A percentile compares a stretch with the other conserved stretches of the same genome.
phyloP scores from a whole-genome alignment of 441 rosid genomes.

The Omphalea diandra region DNA sequence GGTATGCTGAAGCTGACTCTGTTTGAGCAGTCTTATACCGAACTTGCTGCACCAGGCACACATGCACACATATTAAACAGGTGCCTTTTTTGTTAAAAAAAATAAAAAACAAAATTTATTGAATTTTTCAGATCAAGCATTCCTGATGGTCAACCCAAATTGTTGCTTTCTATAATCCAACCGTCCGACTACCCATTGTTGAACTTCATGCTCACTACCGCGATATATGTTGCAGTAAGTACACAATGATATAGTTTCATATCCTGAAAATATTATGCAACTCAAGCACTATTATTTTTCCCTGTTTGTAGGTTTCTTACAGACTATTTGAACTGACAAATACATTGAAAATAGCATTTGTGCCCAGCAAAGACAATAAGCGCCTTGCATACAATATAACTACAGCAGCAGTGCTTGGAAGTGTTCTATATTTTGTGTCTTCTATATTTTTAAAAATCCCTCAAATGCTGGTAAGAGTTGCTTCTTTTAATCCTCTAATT shows the following conservation, averaged over 20 bases:
- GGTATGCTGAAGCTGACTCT: constrained; percentile 43
- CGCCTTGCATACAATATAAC: constrained; percentile 64
- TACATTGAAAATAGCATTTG: constrained; percentile 62
- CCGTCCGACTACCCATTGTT: constrained; percentile 70
- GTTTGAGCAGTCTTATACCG: constrained; percentile 1
- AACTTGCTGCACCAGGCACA: not conserved
- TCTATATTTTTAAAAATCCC: constrained; percentile 68
- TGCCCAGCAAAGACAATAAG: constrained; percentile 76
- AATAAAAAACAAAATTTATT: too few species aligned
- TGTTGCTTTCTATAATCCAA: constrained; percentile 87
- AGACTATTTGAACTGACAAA: constrained; percentile 85
- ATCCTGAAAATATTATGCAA: constrained; percentile 5
- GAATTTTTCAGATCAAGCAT: constrained; percentile 67
- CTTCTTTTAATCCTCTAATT: not conserved
- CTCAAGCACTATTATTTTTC: constrained; percentile 1
- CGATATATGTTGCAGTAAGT: constrained; percentile 75
- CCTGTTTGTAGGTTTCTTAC: constrained; percentile 52
- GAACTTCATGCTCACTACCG: constrained; percentile 88
- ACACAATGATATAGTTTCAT: constrained; percentile 10
- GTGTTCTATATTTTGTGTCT: constrained; percentile 55
- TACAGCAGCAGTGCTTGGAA: constrained; percentile 54
- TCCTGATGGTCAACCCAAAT: constrained; percentile 94
- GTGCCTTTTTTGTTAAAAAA: too few species aligned
- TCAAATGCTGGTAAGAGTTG: constrained; percentile 61
- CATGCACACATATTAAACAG: too few species aligned